Evolutionary conservation across 805 yeast species (phyloP), one percentile per base, ranked within the genome.

Genomic region (Kodamaea hsintzibuensis): DNA sequence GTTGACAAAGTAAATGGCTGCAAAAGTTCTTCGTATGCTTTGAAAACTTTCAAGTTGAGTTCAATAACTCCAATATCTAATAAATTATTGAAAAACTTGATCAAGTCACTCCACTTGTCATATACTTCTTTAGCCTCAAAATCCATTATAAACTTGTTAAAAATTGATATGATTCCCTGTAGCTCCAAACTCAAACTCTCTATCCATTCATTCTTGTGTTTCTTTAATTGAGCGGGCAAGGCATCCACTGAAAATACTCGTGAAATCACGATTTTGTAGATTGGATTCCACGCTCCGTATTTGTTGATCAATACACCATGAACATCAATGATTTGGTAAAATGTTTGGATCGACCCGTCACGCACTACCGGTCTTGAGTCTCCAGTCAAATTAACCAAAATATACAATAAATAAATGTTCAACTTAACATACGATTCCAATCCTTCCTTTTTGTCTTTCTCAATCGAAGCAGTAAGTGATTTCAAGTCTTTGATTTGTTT

Each of bases 301-400:
- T 49, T 42, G 13, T 56, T 39, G 25, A 53, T 49, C n/a, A 56
- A 45, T 7, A 27, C 54, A 4, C 68, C 69, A 14, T 65, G 66
- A 5, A 59, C 64, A 22, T 66, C 69, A 7, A 66, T 54, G 27
- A 93, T 85, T 58, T 92, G 82, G 70, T 91, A 90, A 59, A 92
- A 85, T 0, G 97, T 93, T 64, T 91, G 96, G 13, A 91, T 81
- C 0, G 97, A 85, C 1, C 97, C 97, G 62, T 91, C 91, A 56
- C 96, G 79, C 0, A 93, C 96, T 61, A 91, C 96, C 1, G 85
- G 80, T 52, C 96, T 78, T 2, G 76, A 62, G 59, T 88, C 96
- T 25, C 72, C 65, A 0, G 92, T 81, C 19, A 91, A 79, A 18
- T 78, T 77, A 0, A 91, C 84, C 38, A 93, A 69, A 33, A 82